These are phyloP conservation scores for Metschnikowia arizonensis DNA, from an alignment of 805 yeast species.

Conservation along the genomic window DNA sequence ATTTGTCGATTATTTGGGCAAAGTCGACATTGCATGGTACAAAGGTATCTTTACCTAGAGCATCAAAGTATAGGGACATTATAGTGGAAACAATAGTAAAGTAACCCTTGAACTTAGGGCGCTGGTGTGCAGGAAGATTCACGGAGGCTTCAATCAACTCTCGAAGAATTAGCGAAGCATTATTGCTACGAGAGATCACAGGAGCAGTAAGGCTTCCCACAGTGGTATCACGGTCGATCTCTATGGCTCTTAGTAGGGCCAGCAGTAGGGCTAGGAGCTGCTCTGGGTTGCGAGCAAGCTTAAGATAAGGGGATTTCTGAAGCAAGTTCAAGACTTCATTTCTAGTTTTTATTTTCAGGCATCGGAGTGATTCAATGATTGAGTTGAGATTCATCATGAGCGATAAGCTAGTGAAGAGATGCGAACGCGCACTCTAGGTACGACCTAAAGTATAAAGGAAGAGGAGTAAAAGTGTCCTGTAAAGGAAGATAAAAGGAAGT, in stretches of 20 bases:
- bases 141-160: constrained; percentile 17
- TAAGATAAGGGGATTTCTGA: constrained; percentile 11
- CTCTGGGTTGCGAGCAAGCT: constrained; percentile 19
- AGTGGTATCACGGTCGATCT: constrained; percentile 34
- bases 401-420: neutral
- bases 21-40: constrained; percentile 27
- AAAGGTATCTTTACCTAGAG: constrained; percentile 11
- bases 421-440: constrained; percentile 7
- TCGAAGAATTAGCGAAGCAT: constrained; percentile 31
- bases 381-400: constrained; percentile 10
- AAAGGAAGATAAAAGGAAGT: too few species aligned
- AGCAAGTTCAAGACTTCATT: constrained; percentile 16
- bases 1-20: constrained; percentile 18
- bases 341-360: constrained; percentile 12
- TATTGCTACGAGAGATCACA: constrained; percentile 27
- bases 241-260: constrained; percentile 28
- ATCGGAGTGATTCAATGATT: constrained; percentile 14
- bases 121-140: constrained; percentile 14
- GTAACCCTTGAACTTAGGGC: constrained; percentile 23
- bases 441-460: too few species aligned
- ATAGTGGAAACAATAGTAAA: constrained; percentile 18
- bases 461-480: too few species aligned
- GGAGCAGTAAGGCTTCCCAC: constrained; percentile 23
- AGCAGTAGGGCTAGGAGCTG: constrained; percentile 22
- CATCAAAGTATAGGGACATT: constrained; percentile 18